Conservation (phyloP, 129 eudicot species). For the Tagetes erecta region DNA sequence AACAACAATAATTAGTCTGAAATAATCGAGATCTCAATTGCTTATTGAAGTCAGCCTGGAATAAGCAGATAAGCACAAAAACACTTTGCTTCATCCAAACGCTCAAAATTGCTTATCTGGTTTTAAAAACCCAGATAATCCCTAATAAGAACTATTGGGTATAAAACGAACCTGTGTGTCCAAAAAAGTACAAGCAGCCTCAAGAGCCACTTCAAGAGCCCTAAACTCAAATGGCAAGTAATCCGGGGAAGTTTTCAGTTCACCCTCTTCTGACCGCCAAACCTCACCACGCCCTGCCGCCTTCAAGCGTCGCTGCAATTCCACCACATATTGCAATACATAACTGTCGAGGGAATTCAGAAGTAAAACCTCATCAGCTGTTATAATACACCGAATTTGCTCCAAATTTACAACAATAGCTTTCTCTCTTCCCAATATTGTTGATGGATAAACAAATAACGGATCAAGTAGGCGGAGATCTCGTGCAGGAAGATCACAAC, state of each 20-base stretch:
- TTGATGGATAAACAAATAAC: slow-evolving; percentile 85
- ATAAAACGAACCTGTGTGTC: slow-evolving; percentile 80
- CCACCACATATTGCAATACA: slow-evolving; percentile 89
- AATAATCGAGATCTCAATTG: neutral
- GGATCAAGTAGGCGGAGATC: slow-evolving; percentile 95
- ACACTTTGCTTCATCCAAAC: neutral
- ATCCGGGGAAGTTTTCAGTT: slow-evolving; percentile 66
- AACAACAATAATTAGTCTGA: neutral
- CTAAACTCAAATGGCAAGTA: slow-evolving; percentile 97
- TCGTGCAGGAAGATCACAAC: slow-evolving; percentile 95
- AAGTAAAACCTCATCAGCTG: slow-evolving; percentile 96
- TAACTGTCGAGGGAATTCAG: slow-evolving; percentile 88
- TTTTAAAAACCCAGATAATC: neutral
- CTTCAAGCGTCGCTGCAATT: slow-evolving; percentile 75
- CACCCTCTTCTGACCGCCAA: slow-evolving; percentile 78
- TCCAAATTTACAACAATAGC: slow-evolving; percentile 98
- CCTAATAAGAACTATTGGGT: neutral
- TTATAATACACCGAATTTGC: slow-evolving; percentile 96
- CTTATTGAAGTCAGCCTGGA: neutral
- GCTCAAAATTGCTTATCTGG: neutral
- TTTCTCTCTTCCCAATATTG: slow-evolving; percentile 96
- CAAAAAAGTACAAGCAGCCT: slow-evolving; percentile 94
- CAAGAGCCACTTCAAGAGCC: slow-evolving; percentile 96
- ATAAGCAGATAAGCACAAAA: neutral
- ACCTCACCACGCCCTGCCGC: slow-evolving; percentile 55